Evolutionary conservation across 2,329 filamentous ascomycete genomes (phyloP), one percentile per base, ranked within the genome.

Genomic region (Lasiodiplodia sp.): DNA sequence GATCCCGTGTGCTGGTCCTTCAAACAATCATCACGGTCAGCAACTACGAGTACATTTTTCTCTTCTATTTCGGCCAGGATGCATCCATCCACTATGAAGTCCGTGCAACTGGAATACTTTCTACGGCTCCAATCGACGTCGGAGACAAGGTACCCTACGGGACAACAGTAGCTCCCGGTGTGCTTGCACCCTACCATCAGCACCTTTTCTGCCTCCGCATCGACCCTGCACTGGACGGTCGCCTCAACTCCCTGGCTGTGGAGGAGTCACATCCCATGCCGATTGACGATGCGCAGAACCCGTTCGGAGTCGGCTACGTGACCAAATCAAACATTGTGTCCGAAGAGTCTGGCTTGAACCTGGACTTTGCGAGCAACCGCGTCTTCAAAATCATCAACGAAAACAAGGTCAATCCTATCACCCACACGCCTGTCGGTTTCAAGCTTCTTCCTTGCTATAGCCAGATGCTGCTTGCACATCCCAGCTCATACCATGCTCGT

Each of bases 341-440:
- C 18, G 40, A 69, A 3, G 72, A 73, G 49, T 68, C 57, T 34
- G 71, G 70, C 12, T 66, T 72, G 11, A 73, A 76, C 49, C 69
- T 73, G 16, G 69, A 73, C 47, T 25, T 72, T 12, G 67, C 57
- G 12, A 71, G 66, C 28, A 71, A 76, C 69, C 80, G 85, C 2
- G 75, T 81, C 10, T 79, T 87, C 69, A 84, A 84, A 69, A 75
- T 88, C 44, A 80, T 87, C 71, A 87, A 86, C 69, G 73, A 79
- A 14, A 74, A 71, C 18, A 81, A 80, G 71, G 79, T 75, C 65
- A 88, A 88, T 69, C 73, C 74, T 1, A 76, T 85, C 28, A 86
- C 84, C 14, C 82, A 83, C 21, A 83, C 82, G 69, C 81, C 81
- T 6, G 79, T 87, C 0, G 85, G 79, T 0, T 87, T 85, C 76